A percentile compares a stretch with the other conserved stretches of the same genome.
phyloP scores from a whole-genome alignment of 192 early-diverging fungal genomes.

The Helicostylum pulchrum region DNA sequence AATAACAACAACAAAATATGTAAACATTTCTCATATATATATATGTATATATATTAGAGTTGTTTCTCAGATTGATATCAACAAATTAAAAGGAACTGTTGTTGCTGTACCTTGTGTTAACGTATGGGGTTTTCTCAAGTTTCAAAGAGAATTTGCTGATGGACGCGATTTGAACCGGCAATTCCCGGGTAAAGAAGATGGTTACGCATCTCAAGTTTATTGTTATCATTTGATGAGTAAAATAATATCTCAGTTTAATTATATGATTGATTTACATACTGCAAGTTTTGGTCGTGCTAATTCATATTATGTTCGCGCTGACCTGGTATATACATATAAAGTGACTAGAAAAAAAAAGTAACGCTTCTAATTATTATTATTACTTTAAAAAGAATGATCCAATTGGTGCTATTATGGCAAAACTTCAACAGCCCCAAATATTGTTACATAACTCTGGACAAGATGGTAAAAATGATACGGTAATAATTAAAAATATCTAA shows the following conservation, averaged over 20 bases:
- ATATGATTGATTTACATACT: constrained; percentile 85
- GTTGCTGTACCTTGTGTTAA: constrained; percentile 87
- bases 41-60: constrained; percentile 33
- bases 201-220: constrained; percentile 80
- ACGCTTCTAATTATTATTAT: neutral
- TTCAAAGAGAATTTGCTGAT: constrained; percentile 79
- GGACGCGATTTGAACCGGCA: constrained; percentile 84
- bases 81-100: constrained; percentile 72
- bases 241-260: constrained; percentile 74
- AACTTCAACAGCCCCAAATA: constrained; percentile 82
- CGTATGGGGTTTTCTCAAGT: constrained; percentile 76
- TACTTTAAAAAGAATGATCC: constrained; percentile 52
- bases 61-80: constrained; percentile 69
- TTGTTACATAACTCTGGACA: constrained; percentile 64
- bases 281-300: constrained; percentile 83
- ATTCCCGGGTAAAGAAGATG: constrained; percentile 73
- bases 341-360: too few relatives aligned
- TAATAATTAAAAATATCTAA: too few relatives aligned
- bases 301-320: constrained; percentile 83
- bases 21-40: neutral
- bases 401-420: constrained; percentile 65
- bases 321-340: too few relatives aligned
- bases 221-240: constrained; percentile 76
- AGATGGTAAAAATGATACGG: constrained; percentile 45
- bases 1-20: neutral